A percentile compares a stretch with the other conserved stretches of the same genome.
phyloP scores from a whole-genome alignment of 371 early-diverging fungal species.

The Nematocida ausubeli region DNA sequence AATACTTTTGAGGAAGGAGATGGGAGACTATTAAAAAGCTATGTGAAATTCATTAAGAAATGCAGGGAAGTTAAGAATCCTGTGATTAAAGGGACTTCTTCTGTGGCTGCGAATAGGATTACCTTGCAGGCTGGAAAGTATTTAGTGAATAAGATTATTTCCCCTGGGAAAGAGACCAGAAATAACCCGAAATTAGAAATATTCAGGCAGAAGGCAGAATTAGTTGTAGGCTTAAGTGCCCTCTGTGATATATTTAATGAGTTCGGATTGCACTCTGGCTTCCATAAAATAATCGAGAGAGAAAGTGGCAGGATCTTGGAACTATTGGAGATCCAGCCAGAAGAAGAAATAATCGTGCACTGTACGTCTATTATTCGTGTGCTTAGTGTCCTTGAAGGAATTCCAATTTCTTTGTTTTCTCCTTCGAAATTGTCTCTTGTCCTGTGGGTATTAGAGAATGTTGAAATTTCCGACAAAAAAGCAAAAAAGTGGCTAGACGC shows the following conservation, averaged over 20 bases:
- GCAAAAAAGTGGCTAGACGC: slow-evolving; percentile 4
- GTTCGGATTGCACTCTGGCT: not conserved
- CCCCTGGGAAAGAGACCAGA: not conserved
- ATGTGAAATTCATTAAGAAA: slow-evolving; percentile 1
- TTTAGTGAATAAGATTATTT: not conserved
- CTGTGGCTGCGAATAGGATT: slow-evolving; percentile 28
- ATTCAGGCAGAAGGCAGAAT: not conserved
- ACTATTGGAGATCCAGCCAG: slow-evolving; percentile 34
- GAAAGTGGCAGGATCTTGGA: not conserved
- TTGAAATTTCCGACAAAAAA: not conserved
- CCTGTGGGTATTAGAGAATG: slow-evolving; percentile 4
- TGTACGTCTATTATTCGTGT: not conserved
- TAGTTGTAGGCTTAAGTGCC: not conserved
- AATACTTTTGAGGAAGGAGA: not conserved
- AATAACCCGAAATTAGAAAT: not conserved
- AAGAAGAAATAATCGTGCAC: slow-evolving; percentile 5
- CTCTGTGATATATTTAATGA: not conserved
- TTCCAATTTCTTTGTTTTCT: slow-evolving; percentile 20
- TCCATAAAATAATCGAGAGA: slow-evolving; percentile 36
- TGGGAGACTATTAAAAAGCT: not conserved
- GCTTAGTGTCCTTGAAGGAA: not conserved
- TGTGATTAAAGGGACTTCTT: not conserved
- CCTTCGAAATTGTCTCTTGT: slow-evolving; percentile 25
- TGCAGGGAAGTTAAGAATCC: not conserved
- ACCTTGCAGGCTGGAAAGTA: not conserved